Evolutionary conservation across 2,329 filamentous ascomycete species (phyloP), one percentile per base, ranked within the genome.

Genomic region (Aspergillus sp.): DNA sequence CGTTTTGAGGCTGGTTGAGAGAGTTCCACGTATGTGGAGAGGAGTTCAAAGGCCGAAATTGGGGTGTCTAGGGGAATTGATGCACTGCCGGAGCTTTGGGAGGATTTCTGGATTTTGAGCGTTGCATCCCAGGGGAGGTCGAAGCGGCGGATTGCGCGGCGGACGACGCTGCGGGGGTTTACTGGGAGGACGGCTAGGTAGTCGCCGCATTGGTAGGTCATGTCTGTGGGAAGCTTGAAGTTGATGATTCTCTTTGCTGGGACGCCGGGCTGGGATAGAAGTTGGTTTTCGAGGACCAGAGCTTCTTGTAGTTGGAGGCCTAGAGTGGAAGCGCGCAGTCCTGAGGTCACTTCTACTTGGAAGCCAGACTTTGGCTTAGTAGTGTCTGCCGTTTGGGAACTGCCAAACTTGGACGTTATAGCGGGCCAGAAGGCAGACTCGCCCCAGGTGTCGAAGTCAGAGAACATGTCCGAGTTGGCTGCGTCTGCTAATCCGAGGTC

Each of bases 141-240:
- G 61, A 90, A 90, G 48, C 68, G 58, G 19, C 77, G 72, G 67
- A 89, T 80, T 0, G 80, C 84, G 7, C 85, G 76, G 4, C 76
- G 74, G 2, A 90, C 78, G 7, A 73, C 81, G 25, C 76, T 68
- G 41, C 74, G 74, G 1, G 82, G 81, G 62, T 91, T 91, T 25
- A 87, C 68, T 0, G 87, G 87, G 1, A 90, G 71, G 2, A 90
- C 74, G 0, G 85, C 84, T 0, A 91, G 76, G 61, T 93, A 91
- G 60, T 91, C 87, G 12, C 87, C 88, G 2, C 84, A 79, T 35
- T 78, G 76, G 66, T 90, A 91, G 0, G 74, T 76, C 73, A 81
- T 75, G 44, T 77, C 79, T 0, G 74, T 77, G 0, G 87, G 86
- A 1, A 91, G 74, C 50, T 81, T 78, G 30, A 90, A 80, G 53